Conservation (phyloP, 2,329 filamentous ascomycete species). For the Colletotrichum horii region DNA sequence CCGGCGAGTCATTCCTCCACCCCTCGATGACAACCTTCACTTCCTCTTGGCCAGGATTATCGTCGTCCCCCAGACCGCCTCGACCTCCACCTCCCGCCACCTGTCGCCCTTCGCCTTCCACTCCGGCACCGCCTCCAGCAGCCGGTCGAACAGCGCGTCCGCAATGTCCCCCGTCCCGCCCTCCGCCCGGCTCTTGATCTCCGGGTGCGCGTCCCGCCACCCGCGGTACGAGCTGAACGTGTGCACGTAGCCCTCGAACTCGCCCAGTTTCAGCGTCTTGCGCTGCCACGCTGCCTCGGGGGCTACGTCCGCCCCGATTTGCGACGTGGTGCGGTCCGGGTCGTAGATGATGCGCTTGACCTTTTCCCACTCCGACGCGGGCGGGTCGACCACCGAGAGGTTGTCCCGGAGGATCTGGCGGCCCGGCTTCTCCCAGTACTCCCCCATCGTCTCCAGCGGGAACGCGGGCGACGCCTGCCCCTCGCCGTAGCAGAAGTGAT, state of each 20-base stretch:
- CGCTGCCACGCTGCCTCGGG: slow-evolving; percentile 51
- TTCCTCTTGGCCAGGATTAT: slow-evolving; percentile 60
- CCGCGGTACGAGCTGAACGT: slow-evolving; percentile 65
- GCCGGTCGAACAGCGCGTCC: slow-evolving; percentile 66
- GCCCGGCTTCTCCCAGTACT: slow-evolving; percentile 68
- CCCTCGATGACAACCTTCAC: slow-evolving; percentile 16
- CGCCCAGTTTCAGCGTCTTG: slow-evolving; percentile 58
- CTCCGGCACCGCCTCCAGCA: slow-evolving; percentile 56
- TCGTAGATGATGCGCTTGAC: slow-evolving; percentile 62
- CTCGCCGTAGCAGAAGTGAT: slow-evolving; percentile 59
- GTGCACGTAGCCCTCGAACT: slow-evolving; percentile 64
- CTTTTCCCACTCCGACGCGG: slow-evolving; percentile 55
- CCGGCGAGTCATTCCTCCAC: slow-evolving; percentile 2
- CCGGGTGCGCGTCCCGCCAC: slow-evolving; percentile 63
- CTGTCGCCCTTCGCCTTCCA: slow-evolving; percentile 53
- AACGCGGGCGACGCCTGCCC: slow-evolving; percentile 47
- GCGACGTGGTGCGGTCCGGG: slow-evolving; percentile 47
- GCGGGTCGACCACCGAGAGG: slow-evolving; percentile 56
- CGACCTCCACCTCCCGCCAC: slow-evolving; percentile 60
- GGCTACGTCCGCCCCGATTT: slow-evolving; percentile 29
- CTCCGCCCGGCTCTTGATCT: slow-evolving; percentile 50
- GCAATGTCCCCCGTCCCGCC: slow-evolving; percentile 66
- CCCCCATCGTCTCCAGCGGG: slow-evolving; percentile 55
- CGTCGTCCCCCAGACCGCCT: slow-evolving; percentile 66
- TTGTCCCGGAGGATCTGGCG: slow-evolving; percentile 58